A percentile compares a stretch with the other conserved stretches of the same genome.
phyloP scores from a whole-genome alignment of 2,329 filamentous ascomycete genomes.

The Falciphora oryzae region DNA sequence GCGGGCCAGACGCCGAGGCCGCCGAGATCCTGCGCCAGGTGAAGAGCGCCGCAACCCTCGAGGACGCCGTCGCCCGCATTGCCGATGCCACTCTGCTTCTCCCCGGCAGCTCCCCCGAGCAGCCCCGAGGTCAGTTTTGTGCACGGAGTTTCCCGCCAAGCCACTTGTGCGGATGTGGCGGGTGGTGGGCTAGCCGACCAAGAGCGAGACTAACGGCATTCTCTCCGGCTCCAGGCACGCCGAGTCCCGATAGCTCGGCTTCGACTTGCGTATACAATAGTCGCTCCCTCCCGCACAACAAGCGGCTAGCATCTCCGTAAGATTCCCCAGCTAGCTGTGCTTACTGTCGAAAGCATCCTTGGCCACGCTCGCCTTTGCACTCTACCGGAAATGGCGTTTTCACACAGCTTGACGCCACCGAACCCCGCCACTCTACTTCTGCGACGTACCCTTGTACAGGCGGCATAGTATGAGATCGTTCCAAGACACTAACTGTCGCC shows the following conservation, averaged over 20 bases:
- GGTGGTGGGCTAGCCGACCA: neutral
- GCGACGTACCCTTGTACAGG: too few relatives aligned
- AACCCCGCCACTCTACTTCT: too few relatives aligned
- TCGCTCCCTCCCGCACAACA: neutral
- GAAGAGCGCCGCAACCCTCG: constrained; percentile 4
- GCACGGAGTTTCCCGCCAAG: neutral
- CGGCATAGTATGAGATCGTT: neutral
- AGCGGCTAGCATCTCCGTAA: neutral
- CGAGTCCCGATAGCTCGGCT: neutral
- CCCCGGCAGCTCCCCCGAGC: neutral
- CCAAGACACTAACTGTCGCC: neutral
- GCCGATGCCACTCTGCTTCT: constrained; percentile 3
- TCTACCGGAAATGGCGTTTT: too few relatives aligned
- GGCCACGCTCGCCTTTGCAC: too few relatives aligned
- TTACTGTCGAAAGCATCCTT: too few relatives aligned
- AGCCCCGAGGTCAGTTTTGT: neutral
- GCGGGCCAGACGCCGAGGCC: neutral
- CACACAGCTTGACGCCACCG: too few relatives aligned
- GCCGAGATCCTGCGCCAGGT: constrained; percentile 7
- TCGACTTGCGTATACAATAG: neutral
- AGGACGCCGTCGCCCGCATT: constrained; percentile 8
- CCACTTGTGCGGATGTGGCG: neutral
- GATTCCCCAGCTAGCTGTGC: neutral
- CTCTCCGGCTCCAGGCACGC: neutral
- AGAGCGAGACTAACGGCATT: neutral